Evolutionary conservation across 2,329 filamentous ascomycete species (phyloP), one percentile per base, ranked within the genome.

Genomic region (Fusarium praegraminearum): DNA sequence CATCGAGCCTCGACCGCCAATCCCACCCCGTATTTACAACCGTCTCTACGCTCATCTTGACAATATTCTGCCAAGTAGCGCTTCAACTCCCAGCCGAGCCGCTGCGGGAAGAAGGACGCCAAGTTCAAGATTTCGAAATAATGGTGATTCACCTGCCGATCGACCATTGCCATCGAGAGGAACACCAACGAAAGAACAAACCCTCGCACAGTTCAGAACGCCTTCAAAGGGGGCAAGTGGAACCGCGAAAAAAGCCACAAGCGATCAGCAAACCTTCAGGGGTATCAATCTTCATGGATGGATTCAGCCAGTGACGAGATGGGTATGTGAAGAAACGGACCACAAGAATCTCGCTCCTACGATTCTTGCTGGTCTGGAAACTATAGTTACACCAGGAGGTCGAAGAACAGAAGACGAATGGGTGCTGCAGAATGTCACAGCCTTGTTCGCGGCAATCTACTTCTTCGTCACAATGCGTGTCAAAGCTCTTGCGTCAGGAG

Each of bases 21-120:
- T 93, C 55, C 90, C 90, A 47, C 93, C 93, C 1, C 87, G 89
- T 57, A 86, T 93, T 54, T 98, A 98, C 83, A 92, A 92, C 75
- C 93, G 93, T 62, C 84, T 98, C 38, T 96, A 94, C 78, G 83
- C 83, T 33, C 94, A 95, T 77, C 88, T 98, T 63, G 91, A 95
- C 72, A 89, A 88, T 57, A 90, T 90, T 41, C 83, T 98, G 7
- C 85, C 86, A 16, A 79, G 79, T 32, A 71, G 82, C 18, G 69
- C 78, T 8, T 73, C 75, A 7, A 76, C 79, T 50, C 78, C 73
- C 5, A 51, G 65, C 24, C 79, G 79, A 16, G 52, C 72, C 26
- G 67, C 68, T n/a, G 66, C 76, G 9, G 71, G 67, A 2, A 73
- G 78, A 16, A 76, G 81, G 58, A 79, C 77, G n/a, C 73, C 77